Base-by-base conservation (phyloP, 129 eudicot genomes). In the Tagetes patula region DNA sequence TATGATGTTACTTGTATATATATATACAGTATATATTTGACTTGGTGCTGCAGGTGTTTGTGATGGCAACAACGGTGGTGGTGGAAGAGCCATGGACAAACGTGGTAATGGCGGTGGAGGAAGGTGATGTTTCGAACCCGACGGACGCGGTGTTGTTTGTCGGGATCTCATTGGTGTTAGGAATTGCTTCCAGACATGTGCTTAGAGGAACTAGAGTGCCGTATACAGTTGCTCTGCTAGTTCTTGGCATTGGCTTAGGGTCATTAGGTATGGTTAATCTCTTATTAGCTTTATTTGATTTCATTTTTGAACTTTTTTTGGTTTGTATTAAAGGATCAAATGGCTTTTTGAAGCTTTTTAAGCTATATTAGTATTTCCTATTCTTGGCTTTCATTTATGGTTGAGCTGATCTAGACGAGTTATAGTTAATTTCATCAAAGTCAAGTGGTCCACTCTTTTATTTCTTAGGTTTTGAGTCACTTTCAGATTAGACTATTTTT, bases 151-250 rank as follows among this genome's bases (percentile, higher is more conserved):
- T 94, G 65, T 77, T 94, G 53, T 94, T 94, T 83, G 88, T 88
- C 0, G 97, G 98, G 66, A 85, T 94, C 9, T 86, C 89, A 7
- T 59, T 94, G 14, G 85, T 90, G 39, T 56, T 90, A 27, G 98
- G 98, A 36, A 90, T 94, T 39, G 96, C 96, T 12, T 85, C 90
- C 0, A 78, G 97, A 10, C 98, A 93, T 41, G 12, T 85, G 1
- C 89, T 93, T 11, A 70, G 95, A 37, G 96, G 98, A 20, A 90
- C 98, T 58, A 75, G 89, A 60, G 98, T 94, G 71, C 98, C 98
- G 3, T 94, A 94, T 49, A 87, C 98, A 5, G 96, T 94, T 9
- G 98, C 96, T 40, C 70, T 94, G 80, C 98, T 94, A 36, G 61
- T 94, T 75, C 84, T 90, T 43, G 98, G 98, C 34, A 78, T 90